Evolutionary conservation across 345 rosid genomes (phyloP).

Genomic region (Zanthoxylum bungeanum): DNA sequence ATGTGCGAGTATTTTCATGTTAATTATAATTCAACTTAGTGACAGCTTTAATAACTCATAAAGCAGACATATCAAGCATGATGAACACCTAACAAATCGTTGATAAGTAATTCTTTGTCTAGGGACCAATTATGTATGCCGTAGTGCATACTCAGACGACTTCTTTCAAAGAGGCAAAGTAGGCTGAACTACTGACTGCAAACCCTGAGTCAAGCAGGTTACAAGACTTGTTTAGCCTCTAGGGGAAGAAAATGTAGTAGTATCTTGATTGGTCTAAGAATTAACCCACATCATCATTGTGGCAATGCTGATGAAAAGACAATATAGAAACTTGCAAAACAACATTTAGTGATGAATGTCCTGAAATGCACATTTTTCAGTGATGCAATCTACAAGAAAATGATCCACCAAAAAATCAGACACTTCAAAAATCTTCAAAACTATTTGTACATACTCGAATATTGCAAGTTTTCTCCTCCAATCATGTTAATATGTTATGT

Average conservation of each 20-base stretch:
- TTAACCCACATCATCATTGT: not conserved
- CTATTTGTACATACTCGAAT: not conserved
- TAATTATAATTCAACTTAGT: not conserved
- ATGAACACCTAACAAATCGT: not conserved
- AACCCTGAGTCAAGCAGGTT: not conserved
- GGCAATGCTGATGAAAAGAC: not conserved
- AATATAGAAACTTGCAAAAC: not conserved
- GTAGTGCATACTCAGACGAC: not conserved
- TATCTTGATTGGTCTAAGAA: not conserved
- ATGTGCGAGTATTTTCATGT: not conserved
- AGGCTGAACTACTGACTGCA: not conserved
- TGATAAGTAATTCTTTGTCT: no score
- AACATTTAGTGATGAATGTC: not conserved
- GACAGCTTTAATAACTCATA: not conserved
- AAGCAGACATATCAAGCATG: not conserved
- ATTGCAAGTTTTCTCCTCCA: not conserved
- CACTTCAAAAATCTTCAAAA: not conserved
- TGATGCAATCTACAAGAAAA: conserved; percentile 5
- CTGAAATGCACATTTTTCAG: not conserved
- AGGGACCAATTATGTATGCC: not conserved
- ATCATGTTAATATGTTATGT: not conserved
- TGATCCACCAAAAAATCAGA: not conserved
- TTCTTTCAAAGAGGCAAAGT: not conserved
- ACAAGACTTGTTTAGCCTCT: not conserved
- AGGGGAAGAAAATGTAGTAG: not conserved